These are phyloP conservation scores for Chalciporus sphaerocephalus DNA, from an alignment of 768 basidiomycete genomes.

Conservation along the genomic window DNA sequence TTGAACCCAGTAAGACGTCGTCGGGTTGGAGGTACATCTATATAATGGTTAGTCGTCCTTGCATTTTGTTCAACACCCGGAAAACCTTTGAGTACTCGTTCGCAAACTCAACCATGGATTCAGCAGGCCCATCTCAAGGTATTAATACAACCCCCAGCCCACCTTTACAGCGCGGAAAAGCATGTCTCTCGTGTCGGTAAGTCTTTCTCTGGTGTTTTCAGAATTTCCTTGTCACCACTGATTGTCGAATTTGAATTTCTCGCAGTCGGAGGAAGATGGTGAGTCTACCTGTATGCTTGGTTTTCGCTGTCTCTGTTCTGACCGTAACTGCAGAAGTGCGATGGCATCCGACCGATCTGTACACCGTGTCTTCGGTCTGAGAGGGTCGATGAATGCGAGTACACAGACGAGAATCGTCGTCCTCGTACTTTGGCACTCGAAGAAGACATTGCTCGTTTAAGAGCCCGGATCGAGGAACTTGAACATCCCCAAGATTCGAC, in stretches of 20 bases:
- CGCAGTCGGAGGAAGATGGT: constrained; percentile 50
- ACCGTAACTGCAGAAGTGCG: constrained; percentile 56
- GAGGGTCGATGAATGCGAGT: constrained; percentile 67
- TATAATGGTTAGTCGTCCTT: constrained; percentile 9
- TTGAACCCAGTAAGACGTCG: not conserved
- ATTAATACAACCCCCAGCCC: constrained; percentile 4
- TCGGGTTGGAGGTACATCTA: not conserved
- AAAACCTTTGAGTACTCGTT: not conserved
- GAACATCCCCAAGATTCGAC: constrained; percentile 48
- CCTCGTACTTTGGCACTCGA: constrained; percentile 58
- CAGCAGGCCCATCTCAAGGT: constrained; percentile 5
- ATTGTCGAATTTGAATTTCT: not conserved
- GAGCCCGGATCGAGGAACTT: constrained; percentile 53
- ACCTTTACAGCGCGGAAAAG: constrained; percentile 44
- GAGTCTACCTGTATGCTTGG: not conserved
- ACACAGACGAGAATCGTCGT: constrained; percentile 57
- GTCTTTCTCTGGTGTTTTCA: constrained; percentile 8
- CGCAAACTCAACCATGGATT: not conserved
- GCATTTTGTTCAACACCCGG: not conserved
- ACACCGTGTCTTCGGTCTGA: constrained; percentile 58
- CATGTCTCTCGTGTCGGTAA: constrained; percentile 51
- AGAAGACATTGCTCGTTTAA: constrained; percentile 52
- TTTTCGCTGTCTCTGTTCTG: not conserved
- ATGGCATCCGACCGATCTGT: constrained; percentile 60
- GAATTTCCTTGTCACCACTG: not conserved